phyloP scores from a whole-genome alignment of 176 grass and related monocot species.

The Musa itinerans region DNA sequence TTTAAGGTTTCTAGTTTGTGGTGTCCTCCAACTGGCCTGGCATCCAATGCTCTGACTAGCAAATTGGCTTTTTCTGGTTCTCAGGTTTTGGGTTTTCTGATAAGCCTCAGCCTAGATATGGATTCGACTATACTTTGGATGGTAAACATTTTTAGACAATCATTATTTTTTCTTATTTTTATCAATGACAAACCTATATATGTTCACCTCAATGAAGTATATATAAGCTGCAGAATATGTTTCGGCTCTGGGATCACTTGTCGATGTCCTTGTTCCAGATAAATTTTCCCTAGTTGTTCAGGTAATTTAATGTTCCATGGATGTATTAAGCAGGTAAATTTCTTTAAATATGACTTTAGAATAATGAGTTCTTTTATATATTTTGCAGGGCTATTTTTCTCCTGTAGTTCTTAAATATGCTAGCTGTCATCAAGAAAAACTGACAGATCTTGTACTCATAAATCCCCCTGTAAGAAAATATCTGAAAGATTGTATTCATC shows the following conservation, averaged over 20 bases:
- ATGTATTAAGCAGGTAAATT: not conserved
- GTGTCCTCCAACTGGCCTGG: not conserved
- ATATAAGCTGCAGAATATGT: slow-evolving; percentile 58
- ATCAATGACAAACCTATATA: not conserved
- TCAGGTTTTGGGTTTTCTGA: slow-evolving; percentile 99
- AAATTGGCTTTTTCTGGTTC: slow-evolving; percentile 15
- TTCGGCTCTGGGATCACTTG: slow-evolving; percentile 56
- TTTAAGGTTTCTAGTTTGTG: not conserved
- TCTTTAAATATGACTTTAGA: not conserved
- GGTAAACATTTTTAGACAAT: slow-evolving; percentile 37
- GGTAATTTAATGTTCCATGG: slow-evolving; percentile 32
- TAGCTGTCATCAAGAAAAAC: slow-evolving; percentile 68
- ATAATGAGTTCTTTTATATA: not conserved
- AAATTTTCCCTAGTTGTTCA: slow-evolving; percentile 91
- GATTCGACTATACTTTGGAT: slow-evolving; percentile 94
- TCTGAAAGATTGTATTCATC: not conserved
- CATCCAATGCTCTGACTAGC: slow-evolving; percentile 14
- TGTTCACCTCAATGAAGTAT: slow-evolving; percentile 10
- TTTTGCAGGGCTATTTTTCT: slow-evolving; percentile 77
- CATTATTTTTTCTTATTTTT: slow-evolving; percentile 5
- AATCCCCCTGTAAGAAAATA: slow-evolving; percentile 72
- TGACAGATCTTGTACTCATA: slow-evolving; percentile 78
- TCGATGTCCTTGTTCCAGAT: slow-evolving; percentile 57
- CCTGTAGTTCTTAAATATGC: slow-evolving; percentile 78
- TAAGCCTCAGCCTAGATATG: slow-evolving; percentile 95